These are phyloP conservation scores for Volvox africanus DNA, from an alignment of 139 green algal genomes.

Conservation along the genomic window DNA sequence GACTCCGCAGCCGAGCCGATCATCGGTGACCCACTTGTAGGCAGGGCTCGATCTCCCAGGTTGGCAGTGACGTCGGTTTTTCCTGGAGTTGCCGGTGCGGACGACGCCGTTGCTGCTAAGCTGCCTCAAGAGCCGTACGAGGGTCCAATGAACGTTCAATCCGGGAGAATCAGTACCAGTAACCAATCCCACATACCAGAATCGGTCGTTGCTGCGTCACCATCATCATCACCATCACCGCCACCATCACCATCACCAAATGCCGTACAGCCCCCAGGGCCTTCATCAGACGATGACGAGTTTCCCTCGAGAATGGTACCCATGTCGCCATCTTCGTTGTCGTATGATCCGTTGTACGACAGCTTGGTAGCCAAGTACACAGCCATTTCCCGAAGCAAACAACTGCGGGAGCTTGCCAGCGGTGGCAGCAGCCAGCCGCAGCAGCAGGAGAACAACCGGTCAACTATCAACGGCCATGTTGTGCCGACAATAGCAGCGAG, in stretches of 20 bases:
- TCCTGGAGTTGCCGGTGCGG: not conserved
- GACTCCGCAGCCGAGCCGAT: not conserved
- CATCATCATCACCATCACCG: no score
- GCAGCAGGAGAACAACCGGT: not conserved
- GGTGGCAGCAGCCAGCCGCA: not conserved
- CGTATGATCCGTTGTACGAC: not conserved
- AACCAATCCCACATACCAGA: no score
- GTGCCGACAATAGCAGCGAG: not conserved
- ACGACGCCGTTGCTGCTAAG: not conserved
- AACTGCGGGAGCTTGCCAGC: not conserved
- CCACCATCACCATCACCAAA: no score
- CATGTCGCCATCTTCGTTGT: not conserved
- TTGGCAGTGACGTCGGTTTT: no score
- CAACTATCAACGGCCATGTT: not conserved
- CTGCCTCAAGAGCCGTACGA: no score
- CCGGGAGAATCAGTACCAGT: no score
- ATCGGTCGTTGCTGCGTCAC: no score
- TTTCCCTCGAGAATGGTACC: not conserved
- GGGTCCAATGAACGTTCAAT: no score
- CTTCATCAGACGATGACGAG: not conserved
- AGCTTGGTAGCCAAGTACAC: constrained; percentile 21
- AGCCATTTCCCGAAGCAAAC: not conserved
- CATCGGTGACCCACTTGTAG: not conserved
- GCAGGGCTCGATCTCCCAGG: not conserved
- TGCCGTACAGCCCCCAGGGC: no score